Base-by-base conservation (phyloP, 208 protist species). In the Wallacemonas rigidus region DNA sequence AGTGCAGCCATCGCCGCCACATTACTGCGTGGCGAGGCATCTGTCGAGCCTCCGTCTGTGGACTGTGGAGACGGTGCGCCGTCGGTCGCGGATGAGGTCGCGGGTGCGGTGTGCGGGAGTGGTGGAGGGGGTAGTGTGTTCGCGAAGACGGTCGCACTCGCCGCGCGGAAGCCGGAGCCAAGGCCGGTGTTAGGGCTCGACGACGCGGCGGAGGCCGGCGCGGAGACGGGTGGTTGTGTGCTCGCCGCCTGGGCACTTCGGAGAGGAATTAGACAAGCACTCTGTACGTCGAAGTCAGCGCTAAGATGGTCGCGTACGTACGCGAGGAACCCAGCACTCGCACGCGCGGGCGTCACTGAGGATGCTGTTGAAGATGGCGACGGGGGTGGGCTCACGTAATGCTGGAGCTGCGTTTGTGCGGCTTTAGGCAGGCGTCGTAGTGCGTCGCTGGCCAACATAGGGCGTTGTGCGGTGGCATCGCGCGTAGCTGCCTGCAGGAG, bases 1-100 rank as follows among this genome's bases (percentile, higher is more conserved):
- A 97, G 68, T 4, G 61, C 76, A 17, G 92, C 87, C 47, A 97
- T 58, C 4, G 93, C 48, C 48, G 92, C 84, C 43, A 87, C 74
- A 5, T 67, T 57, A 40, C 67, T 83, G n/a, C 72, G 79, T 41
- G 79, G 76, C 17, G 40, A 41, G 3, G 14, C 14, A n/a, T 56
- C 14, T 1, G 51, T 6, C 15, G 51, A 9, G 51, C 72, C 69
- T 5, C 43, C 7, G 43, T 43, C 58, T 26, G 26, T 26, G 26
- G 26, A 26, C 26, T 26, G 26, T 0, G 26, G 0, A 43, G 26
- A 43, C 57, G 40, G n/a, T 73, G 51, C 45, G 45, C 45, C 45
- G 45, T 50, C 41, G 83, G 72, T 40, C 71, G 62, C 26, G 80
- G 80, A 11, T 80, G 72, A 36, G 79, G 79, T 11, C 79, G 82